phyloP scores from a whole-genome alignment of 2,329 filamentous ascomycete species.

The Colletotrichum sp. region DNA sequence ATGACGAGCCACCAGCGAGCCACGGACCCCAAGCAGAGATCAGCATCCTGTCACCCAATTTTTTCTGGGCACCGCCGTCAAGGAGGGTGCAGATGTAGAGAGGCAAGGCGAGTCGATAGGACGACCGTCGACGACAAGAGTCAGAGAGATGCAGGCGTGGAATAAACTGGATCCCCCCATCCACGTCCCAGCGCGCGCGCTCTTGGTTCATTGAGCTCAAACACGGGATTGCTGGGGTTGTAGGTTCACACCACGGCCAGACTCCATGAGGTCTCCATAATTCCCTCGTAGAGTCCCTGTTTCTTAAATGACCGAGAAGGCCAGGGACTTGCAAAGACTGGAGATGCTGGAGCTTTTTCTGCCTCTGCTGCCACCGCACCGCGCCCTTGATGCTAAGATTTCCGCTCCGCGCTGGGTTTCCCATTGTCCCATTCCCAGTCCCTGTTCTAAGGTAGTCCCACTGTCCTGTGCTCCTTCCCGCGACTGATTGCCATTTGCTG shows the following conservation, averaged over 20 bases:
- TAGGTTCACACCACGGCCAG: neutral
- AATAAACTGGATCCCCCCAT: neutral
- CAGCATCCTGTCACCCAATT: neutral
- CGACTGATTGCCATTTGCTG: neutral
- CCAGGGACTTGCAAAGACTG: neutral
- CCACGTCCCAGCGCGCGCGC: neutral
- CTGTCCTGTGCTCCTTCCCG: neutral
- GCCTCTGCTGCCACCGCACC: neutral
- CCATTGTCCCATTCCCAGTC: neutral
- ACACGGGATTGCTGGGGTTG: neutral
- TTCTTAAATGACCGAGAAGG: constrained; percentile 12
- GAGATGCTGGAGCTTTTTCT: neutral
- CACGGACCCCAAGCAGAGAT: constrained; percentile 4
- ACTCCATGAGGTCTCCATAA: neutral
- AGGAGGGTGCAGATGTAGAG: neutral
- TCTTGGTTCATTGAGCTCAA: neutral
- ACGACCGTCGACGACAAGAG: neutral
- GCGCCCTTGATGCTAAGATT: neutral
- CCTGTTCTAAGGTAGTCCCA: no score
- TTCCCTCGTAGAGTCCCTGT: constrained; percentile 9
- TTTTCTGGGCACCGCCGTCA: constrained; percentile 14
- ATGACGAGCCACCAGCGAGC: neutral
- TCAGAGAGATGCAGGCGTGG: neutral
- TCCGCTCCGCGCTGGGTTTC: neutral
- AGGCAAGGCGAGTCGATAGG: neutral